Evolutionary conservation across 1,284 basidiomycete genomes (phyloP).

Genomic region (Rugosomyces carneus): DNA sequence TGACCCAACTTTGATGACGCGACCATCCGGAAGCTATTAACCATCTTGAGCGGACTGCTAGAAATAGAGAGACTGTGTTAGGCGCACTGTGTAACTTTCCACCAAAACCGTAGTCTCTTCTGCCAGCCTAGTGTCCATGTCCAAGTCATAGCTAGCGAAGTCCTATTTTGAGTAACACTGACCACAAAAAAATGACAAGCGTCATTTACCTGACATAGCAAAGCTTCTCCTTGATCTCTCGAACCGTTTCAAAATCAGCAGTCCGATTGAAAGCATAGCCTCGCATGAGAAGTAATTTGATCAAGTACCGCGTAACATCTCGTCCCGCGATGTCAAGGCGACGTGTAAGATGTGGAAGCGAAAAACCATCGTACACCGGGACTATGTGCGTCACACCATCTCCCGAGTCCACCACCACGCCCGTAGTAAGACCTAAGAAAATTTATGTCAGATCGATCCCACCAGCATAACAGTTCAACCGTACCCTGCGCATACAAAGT

Average conservation of each 20-base stretch:
- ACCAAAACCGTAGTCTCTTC: constrained; percentile 97
- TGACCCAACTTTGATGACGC: constrained; percentile 94
- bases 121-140: constrained; percentile 87
- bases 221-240: constrained; percentile 98
- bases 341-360: constrained; percentile 90
- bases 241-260: constrained; percentile 97
- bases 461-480: constrained; percentile 22
- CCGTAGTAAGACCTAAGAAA: constrained; percentile 88
- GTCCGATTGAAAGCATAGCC: constrained; percentile 99
- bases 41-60: not conserved
- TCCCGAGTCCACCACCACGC: constrained; percentile 97
- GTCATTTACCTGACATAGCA: constrained; percentile 94
- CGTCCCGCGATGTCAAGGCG: constrained; percentile 96
- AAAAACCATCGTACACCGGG: constrained; percentile 95
- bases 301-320: constrained; percentile 97
- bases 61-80: not conserved
- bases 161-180: not conserved
- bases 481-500: constrained; percentile 96
- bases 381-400: constrained; percentile 99
- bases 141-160: constrained; percentile 79
- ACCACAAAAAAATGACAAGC: not conserved
- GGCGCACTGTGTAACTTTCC: constrained; percentile 87
- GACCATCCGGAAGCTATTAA: constrained; percentile 86
- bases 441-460: not conserved
- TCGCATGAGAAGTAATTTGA: constrained; percentile 96